A percentile compares a stretch with the other conserved stretches of the same genome.
These are phyloP conservation scores for Calocybe gambosa DNA, from an alignment of 1,284 basidiomycete genomes.

Conservation along the genomic window DNA sequence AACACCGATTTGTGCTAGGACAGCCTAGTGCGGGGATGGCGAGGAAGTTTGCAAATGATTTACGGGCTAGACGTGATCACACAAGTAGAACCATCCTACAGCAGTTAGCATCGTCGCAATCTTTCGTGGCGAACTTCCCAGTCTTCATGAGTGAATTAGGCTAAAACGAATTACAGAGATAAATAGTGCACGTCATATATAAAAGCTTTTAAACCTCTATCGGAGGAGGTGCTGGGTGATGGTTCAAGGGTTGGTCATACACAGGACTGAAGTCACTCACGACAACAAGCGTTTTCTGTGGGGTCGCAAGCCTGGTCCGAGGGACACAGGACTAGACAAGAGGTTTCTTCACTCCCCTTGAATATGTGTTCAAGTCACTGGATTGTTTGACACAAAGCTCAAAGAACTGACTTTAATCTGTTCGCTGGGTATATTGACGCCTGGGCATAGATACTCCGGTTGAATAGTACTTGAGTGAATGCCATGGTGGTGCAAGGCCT, in stretches of 20 bases:
- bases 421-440: conserved; percentile 36
- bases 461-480: conserved; percentile 94
- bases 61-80: conserved; percentile 46
- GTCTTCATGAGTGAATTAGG: conserved; percentile 48
- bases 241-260: not conserved
- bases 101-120: conserved; percentile 51
- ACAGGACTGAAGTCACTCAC: conserved; percentile 41
- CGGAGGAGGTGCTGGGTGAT: conserved; percentile 38
- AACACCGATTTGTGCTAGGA: conserved; percentile 45
- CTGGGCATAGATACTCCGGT: conserved; percentile 60
- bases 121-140: conserved; percentile 69
- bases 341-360: conserved; percentile 37
- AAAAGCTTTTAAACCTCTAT: conserved; percentile 32
- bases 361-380: not conserved
- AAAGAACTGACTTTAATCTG: conserved; percentile 32
- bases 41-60: conserved; percentile 50
- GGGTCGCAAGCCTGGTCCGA: conserved; percentile 63
- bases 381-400: not conserved
- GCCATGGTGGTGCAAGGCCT: conserved; percentile 82
- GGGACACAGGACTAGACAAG: conserved; percentile 50
- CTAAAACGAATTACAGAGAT: conserved; percentile 12
- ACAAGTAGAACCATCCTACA: conserved; percentile 51
- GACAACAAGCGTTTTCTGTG: conserved; percentile 70
- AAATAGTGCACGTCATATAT: not conserved
- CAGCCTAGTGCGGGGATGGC: conserved; percentile 59